Conservation (phyloP, 306 rosid genomes). For the Medicago ruthenica region DNA sequence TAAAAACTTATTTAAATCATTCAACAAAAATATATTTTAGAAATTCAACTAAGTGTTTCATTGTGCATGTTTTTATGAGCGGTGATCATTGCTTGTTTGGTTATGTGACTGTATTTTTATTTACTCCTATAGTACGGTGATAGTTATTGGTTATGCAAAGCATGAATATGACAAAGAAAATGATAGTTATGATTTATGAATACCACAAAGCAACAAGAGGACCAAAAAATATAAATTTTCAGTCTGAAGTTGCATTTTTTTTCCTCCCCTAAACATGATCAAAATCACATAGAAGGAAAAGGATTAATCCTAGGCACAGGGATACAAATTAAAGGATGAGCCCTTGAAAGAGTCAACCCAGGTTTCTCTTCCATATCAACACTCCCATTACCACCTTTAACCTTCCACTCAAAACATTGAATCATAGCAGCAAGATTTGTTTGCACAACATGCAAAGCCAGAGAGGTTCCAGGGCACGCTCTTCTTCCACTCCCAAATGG, state of each 20-base stretch:
- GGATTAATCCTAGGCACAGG: slow-evolving; percentile 52
- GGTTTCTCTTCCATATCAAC: slow-evolving; percentile 72
- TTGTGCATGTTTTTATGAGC: no score
- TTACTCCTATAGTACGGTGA: no score
- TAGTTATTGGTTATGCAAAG: neutral
- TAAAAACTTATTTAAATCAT: no score
- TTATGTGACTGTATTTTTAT: no score
- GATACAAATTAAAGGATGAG: slow-evolving; percentile 62
- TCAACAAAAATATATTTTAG: no score
- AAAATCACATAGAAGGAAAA: slow-evolving; percentile 51
- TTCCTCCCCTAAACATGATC: slow-evolving; percentile 11
- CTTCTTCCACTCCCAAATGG: slow-evolving; percentile 95
- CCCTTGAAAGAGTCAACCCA: slow-evolving; percentile 71
- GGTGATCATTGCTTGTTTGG: no score
- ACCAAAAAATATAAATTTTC: neutral
- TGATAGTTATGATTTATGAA: neutral
- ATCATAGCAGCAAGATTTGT: slow-evolving; percentile 66
- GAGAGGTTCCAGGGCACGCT: slow-evolving; percentile 77
- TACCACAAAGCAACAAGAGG: neutral
- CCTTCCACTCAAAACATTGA: slow-evolving; percentile 84
- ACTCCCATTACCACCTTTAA: slow-evolving; percentile 29
- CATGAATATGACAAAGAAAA: neutral
- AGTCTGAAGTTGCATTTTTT: neutral
- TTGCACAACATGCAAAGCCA: slow-evolving; percentile 75
- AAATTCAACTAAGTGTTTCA: no score